phyloP scores from a whole-genome alignment of 495 filamentous ascomycete species.

The Aspergillus olivimuriae region DNA sequence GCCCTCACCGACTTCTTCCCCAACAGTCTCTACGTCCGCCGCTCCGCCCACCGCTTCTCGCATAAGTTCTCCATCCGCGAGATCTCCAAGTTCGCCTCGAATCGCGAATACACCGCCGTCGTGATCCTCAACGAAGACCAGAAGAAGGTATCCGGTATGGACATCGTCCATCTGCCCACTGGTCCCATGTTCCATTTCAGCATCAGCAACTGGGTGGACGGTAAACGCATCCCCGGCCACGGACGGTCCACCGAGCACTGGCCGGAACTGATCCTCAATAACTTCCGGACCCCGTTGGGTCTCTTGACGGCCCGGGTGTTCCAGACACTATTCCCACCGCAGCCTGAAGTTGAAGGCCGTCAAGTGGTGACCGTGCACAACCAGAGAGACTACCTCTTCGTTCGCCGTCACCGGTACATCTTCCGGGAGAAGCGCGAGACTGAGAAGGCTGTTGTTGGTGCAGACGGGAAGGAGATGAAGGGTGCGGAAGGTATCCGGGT shows the following conservation, averaged over 20 bases:
- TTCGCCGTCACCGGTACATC: slow-evolving; percentile 82
- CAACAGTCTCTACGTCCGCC: slow-evolving; percentile 78
- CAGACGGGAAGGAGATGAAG: slow-evolving; percentile 80
- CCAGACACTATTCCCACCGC: slow-evolving; percentile 71
- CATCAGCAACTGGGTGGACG: slow-evolving; percentile 80
- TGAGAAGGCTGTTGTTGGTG: slow-evolving; percentile 79
- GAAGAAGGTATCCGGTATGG: slow-evolving; percentile 70
- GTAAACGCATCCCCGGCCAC: slow-evolving; percentile 77
- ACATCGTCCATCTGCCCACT: slow-evolving; percentile 72
- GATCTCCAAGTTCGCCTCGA: slow-evolving; percentile 77
- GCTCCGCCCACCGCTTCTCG: slow-evolving; percentile 68
- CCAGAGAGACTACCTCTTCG: slow-evolving; percentile 93
- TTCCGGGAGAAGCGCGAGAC: slow-evolving; percentile 80
- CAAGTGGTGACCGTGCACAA: slow-evolving; percentile 92
- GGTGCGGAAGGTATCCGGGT: slow-evolving; percentile 77
- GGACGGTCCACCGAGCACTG: slow-evolving; percentile 83
- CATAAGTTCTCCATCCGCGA: slow-evolving; percentile 87
- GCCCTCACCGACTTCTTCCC: slow-evolving; percentile 77
- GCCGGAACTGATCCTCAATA: slow-evolving; percentile 90
- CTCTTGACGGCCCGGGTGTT: slow-evolving; percentile 84
- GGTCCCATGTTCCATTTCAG: slow-evolving; percentile 87
- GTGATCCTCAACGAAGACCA: slow-evolving; percentile 78
- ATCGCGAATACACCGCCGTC: slow-evolving; percentile 72
- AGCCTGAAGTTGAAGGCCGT: slow-evolving; percentile 74
- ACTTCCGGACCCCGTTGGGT: slow-evolving; percentile 90